Conservation (phyloP, 371 early-diverging fungal species). For the Rhizomucor pusillus region DNA sequence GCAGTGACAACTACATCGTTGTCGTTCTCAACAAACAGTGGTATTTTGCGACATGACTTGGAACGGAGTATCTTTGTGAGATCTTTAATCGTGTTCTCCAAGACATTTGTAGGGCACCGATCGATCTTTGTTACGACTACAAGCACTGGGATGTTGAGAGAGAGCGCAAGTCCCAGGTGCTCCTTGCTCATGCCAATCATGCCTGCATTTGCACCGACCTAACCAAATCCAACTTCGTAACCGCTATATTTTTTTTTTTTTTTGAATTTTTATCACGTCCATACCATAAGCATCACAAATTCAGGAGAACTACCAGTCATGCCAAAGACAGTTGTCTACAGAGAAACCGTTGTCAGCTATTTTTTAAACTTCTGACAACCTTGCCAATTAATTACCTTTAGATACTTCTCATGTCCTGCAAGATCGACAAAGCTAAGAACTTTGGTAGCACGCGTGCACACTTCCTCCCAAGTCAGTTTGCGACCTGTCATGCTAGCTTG, state of each 20-base stretch:
- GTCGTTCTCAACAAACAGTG: constrained; percentile 75
- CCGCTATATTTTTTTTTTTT: too few relatives aligned
- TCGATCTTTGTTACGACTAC: constrained; percentile 92
- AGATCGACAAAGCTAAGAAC: constrained; percentile 86
- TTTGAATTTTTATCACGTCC: neutral
- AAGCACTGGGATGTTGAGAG: constrained; percentile 83
- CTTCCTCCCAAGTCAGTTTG: constrained; percentile 80
- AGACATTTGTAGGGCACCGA: constrained; percentile 84
- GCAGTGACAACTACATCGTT: constrained; percentile 81
- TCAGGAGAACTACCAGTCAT: constrained; percentile 90
- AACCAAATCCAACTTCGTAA: neutral
- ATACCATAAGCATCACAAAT: constrained; percentile 85
- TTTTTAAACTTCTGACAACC: neutral
- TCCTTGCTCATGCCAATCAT: constrained; percentile 94
- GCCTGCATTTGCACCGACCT: constrained; percentile 86
- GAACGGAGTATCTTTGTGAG: constrained; percentile 79
- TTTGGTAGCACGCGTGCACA: constrained; percentile 74
- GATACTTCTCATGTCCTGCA: constrained; percentile 92
- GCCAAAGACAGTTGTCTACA: constrained; percentile 86
- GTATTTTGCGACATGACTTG: constrained; percentile 89
- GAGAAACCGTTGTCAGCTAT: neutral
- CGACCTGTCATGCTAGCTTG: constrained; percentile 47
- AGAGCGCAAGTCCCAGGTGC: constrained; percentile 87
- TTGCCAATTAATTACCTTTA: constrained; percentile 51
- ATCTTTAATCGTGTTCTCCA: constrained; percentile 83